phyloP scores from a whole-genome alignment of 805 yeast genomes.

The Zygosaccharomyces kombuchaensis region DNA sequence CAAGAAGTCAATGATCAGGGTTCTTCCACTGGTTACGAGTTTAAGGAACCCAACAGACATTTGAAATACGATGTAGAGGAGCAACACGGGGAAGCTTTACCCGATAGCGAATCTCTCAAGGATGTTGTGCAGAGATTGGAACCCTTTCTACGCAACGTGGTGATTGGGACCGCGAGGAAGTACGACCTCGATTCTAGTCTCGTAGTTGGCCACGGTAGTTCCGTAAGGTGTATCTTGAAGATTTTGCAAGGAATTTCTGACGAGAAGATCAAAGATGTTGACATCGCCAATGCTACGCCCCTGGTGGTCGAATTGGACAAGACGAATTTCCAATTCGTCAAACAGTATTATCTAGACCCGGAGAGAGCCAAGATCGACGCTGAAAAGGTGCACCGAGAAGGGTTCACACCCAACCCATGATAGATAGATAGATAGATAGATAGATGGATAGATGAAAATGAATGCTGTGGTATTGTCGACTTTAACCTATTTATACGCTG shows the following conservation, averaged over 20 bases:
- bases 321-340: constrained; percentile 40
- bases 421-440: neutral
- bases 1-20: constrained; percentile 39
- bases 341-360: constrained; percentile 70
- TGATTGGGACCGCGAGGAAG: constrained; percentile 43
- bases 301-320: constrained; percentile 61
- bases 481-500: constrained; percentile 4
- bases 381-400: constrained; percentile 75
- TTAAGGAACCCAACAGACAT: constrained; percentile 36
- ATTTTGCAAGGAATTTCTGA: constrained; percentile 61
- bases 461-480: constrained; percentile 1
- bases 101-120: constrained; percentile 67
- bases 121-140: constrained; percentile 66
- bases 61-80: constrained; percentile 36
- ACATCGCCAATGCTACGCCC: constrained; percentile 83
- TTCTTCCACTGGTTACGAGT: constrained; percentile 32
- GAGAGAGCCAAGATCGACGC: constrained; percentile 76
- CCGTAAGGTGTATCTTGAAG: constrained; percentile 71
- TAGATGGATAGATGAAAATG: neutral
- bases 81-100: constrained; percentile 42
- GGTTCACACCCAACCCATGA: constrained; percentile 39
- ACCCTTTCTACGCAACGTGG: constrained; percentile 51
- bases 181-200: constrained; percentile 54
- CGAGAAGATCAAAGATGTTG: constrained; percentile 63
- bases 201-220: constrained; percentile 77